Evolutionary conservation across 2,329 filamentous ascomycete species (phyloP), one percentile per base, ranked within the genome.

Genomic region (Aspergillus sp.): DNA sequence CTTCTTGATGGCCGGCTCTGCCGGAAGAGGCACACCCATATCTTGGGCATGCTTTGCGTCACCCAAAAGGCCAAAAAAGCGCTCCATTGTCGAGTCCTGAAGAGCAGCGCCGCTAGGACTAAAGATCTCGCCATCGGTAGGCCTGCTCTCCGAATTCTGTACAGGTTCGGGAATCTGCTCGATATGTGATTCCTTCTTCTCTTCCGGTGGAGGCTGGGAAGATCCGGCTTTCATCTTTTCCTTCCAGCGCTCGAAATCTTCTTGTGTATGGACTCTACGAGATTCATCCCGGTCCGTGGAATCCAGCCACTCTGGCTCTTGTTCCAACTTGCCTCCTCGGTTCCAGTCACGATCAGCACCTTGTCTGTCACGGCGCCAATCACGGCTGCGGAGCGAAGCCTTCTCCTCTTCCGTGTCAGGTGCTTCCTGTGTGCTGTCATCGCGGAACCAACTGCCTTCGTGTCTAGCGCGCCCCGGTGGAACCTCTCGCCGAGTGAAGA

Each of bases 181-280:
- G 17, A 57, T 61, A 4, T 64, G 61, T n/a, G 56, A 64, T 51
- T 81, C 79, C 64, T 78, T 82, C 69, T 82, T 82, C 61, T 83
- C 78, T 54, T 76, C 76, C 9, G 73, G 69, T 45, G 77, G 71
- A 34, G 75, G 65, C 52, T 78, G 68, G 43, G 71, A 59, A 57
- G 76, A 86, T 64, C 86, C 84, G 45, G 88, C 88, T 76, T 91
- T 94, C 92, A 96, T 96, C 66, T 85, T 85, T 69, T 96, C 92
- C 84, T 97, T 97, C 88, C 94, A 97, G 68, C 91, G 91, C 79
- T 96, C 90, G 76, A 97, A 96, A 68, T 97, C 93, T 72, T 96
- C 93, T 71, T 92, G 89, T 0, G 93, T 97, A 69, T 92, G 91
- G 5, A 84, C 85, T 69, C 90, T 87, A 41, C 85, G 81, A 69